A percentile compares a stretch with the other conserved stretches of the same genome.
Conservation (phyloP, 1,139 yeast genomes). For the Yamadazyma conglobata region DNA sequence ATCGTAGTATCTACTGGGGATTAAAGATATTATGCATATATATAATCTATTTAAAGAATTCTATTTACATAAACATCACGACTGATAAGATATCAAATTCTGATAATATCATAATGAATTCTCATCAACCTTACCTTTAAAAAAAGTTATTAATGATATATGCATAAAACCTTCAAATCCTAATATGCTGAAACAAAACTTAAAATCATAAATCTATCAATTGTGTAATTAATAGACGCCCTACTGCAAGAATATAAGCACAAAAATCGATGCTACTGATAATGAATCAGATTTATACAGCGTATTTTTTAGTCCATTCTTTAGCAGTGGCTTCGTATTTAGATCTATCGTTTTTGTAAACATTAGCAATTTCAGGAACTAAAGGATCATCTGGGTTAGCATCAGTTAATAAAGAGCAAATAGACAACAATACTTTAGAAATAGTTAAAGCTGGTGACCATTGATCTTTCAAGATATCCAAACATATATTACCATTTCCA, state of each 20-base stretch:
- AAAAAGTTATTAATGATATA: slow-evolving; percentile 1
- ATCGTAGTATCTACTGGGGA: too few species aligned
- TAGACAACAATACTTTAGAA: slow-evolving; percentile 83
- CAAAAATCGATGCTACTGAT: too few species aligned
- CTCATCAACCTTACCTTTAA: neutral
- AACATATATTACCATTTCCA: slow-evolving; percentile 82
- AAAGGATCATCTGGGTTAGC: slow-evolving; percentile 99
- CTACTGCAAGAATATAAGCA: too few species aligned
- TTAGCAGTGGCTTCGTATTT: slow-evolving; percentile 96
- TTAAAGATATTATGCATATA: slow-evolving; percentile 1
- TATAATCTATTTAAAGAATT: slow-evolving; percentile 2
- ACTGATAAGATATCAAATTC: too few species aligned
- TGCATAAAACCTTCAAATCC: slow-evolving; percentile 3
- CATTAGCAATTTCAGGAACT: slow-evolving; percentile 97
- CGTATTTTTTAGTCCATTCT: slow-evolving; percentile 98
- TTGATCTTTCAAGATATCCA: slow-evolving; percentile 81
- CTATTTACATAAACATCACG: slow-evolving; percentile 6
- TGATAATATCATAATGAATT: neutral
- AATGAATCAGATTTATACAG: slow-evolving; percentile 60
- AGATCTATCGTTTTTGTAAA: slow-evolving; percentile 90
- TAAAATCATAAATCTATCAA: too few species aligned
- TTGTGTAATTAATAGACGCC: too few species aligned
- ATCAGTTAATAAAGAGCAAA: slow-evolving; percentile 88
- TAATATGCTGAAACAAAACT: slow-evolving; percentile 3
- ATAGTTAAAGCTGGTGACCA: slow-evolving; percentile 92